Evolutionary conservation across 2,329 filamentous ascomycete species (phyloP).

Genomic region (Neurospora sp.): DNA sequence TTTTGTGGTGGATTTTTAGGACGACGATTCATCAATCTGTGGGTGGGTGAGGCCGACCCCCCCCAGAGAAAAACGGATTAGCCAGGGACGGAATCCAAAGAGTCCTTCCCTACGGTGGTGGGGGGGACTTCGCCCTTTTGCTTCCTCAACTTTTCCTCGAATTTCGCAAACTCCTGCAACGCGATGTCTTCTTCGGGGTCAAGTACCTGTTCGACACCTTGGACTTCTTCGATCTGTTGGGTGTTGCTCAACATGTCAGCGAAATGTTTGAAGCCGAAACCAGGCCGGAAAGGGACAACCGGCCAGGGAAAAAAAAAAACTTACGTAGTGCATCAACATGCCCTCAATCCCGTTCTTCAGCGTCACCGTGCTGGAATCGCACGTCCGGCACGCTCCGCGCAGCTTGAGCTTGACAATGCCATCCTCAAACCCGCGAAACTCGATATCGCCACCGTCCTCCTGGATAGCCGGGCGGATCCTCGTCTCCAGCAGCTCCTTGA

Average conservation of each 20-base stretch:
- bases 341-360: conserved; percentile 96
- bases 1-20: neutral
- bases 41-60: neutral
- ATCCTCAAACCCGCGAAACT: conserved; percentile 78
- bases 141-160: conserved; percentile 69
- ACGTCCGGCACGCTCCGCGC: conserved; percentile 86
- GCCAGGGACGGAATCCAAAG: conserved; percentile 27
- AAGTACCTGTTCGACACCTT: conserved; percentile 81
- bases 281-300: conserved; percentile 1
- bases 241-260: neutral
- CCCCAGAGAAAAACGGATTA: conserved; percentile 12
- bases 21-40: neutral
- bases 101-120: conserved; percentile 27
- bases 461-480: conserved; percentile 91
- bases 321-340: conserved; percentile 93
- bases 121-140: conserved; percentile 37
- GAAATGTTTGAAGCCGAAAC: neutral
- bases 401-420: conserved; percentile 81
- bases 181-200: conserved; percentile 89
- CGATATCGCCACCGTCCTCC: conserved; percentile 95
- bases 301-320: conserved; percentile 24
- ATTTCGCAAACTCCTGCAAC: conserved; percentile 80
- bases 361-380: conserved; percentile 93
- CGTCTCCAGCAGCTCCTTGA: conserved; percentile 94
- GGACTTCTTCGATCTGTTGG: conserved; percentile 80